phyloP scores from a whole-genome alignment of 139 green algal genomes.

The Chlamydomonas sp. region DNA sequence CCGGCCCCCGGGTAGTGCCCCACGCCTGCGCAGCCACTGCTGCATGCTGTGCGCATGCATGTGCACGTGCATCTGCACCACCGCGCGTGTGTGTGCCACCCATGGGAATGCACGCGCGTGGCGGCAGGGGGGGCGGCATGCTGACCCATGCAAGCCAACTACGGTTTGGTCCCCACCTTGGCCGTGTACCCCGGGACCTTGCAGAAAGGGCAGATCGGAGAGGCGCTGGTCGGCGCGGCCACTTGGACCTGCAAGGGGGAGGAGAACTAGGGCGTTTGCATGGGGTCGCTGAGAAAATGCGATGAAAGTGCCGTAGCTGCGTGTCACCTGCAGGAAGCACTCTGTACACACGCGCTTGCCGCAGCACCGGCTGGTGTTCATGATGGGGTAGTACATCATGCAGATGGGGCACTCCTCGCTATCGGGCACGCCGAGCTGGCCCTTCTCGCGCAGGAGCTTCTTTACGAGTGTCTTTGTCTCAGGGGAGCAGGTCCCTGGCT shows the following conservation, averaged over 20 bases:
- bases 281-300: background rate
- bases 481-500: background rate
- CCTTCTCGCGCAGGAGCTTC: slow-evolving; percentile 1
- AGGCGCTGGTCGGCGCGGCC: slow-evolving; percentile 7
- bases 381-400: slow-evolving; percentile 43
- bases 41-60: too few species aligned
- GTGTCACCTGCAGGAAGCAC: slow-evolving; percentile 40
- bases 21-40: too few species aligned
- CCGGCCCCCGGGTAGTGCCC: too few species aligned
- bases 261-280: too few species aligned
- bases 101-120: background rate
- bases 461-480: background rate
- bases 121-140: background rate
- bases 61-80: background rate
- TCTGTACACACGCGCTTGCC: slow-evolving; percentile 55
- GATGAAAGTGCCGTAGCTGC: background rate
- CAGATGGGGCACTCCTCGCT: slow-evolving; percentile 61
- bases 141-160: background rate
- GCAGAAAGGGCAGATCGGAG: slow-evolving; percentile 32
- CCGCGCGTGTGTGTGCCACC: background rate
- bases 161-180: slow-evolving; percentile 20
- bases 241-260: slow-evolving; percentile 24
- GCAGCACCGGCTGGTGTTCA: slow-evolving; percentile 57
- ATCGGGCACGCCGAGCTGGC: background rate
- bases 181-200: slow-evolving; percentile 26